Conservation (phyloP, 2,329 filamentous ascomycete species). For the Trichoderma sp. region DNA sequence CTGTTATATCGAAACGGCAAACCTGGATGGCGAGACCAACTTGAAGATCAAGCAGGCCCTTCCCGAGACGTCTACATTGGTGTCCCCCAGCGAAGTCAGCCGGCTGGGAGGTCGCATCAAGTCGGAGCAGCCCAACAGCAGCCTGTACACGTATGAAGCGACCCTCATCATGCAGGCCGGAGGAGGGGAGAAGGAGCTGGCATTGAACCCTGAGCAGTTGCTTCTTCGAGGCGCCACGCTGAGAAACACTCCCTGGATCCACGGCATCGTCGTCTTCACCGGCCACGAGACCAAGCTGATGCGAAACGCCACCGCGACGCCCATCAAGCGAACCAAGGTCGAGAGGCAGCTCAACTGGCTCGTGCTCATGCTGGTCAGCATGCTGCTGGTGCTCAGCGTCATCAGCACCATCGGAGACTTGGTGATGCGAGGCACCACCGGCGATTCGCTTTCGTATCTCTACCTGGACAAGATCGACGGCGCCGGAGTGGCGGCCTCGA, state of each 20-base stretch:
- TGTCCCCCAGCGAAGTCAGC: conserved; percentile 84
- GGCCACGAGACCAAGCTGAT: conserved; percentile 98
- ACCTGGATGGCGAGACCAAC: conserved; percentile 96
- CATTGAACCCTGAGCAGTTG: conserved; percentile 88
- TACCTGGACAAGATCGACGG: conserved; percentile 63
- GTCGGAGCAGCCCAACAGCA: conserved; percentile 97
- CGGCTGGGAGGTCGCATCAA: conserved; percentile 82
- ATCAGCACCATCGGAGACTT: conserved; percentile 92
- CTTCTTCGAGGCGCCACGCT: conserved; percentile 90
- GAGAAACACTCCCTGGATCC: conserved; percentile 95
- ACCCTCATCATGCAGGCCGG: conserved; percentile 89
- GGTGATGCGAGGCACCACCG: conserved; percentile 68
- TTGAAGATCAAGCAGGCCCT: conserved; percentile 98
- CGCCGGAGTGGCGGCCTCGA: conserved; percentile 60
- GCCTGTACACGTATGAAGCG: conserved; percentile 96
- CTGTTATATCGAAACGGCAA: conserved; percentile 98
- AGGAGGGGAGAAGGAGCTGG: conserved; percentile 88
- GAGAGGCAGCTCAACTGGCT: conserved; percentile 92
- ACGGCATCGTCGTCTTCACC: conserved; percentile 88
- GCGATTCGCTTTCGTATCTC: conserved; percentile 70
- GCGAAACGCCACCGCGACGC: conserved; percentile 95
- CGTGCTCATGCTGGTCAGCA: conserved; percentile 84
- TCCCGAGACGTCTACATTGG: conserved; percentile 85
- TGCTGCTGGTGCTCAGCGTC: conserved; percentile 81
- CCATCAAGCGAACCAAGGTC: conserved; percentile 96